Percentiles rank a stretch among this genome's conserved stretches.
These are phyloP conservation scores for Coleophoma crateriformis DNA, from an alignment of 2,329 filamentous ascomycete species.

Conservation along the genomic window DNA sequence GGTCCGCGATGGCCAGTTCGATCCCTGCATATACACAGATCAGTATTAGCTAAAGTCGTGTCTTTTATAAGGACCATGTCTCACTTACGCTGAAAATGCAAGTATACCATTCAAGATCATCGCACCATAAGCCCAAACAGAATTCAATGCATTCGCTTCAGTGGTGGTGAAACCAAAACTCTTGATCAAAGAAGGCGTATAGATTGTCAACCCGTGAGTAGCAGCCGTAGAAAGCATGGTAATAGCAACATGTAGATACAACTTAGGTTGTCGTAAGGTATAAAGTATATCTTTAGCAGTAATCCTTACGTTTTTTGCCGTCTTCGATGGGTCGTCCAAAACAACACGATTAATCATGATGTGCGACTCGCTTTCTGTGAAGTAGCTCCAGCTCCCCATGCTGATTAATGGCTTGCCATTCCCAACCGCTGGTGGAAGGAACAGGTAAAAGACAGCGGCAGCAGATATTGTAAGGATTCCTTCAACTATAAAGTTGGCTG, in stretches of 20 bases:
- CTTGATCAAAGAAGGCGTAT: slow-evolving; percentile 25
- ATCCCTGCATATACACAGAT: slow-evolving; percentile 17
- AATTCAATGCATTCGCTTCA: slow-evolving; percentile 22
- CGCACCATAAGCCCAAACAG: neutral
- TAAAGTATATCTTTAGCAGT: slow-evolving; percentile 1
- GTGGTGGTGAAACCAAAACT: slow-evolving; percentile 21
- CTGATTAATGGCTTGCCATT: slow-evolving; percentile 30
- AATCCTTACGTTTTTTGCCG: slow-evolving; percentile 29
- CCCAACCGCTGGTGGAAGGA: slow-evolving; percentile 31
- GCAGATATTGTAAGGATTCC: neutral
- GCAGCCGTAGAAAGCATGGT: slow-evolving; percentile 16
- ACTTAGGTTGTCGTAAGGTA: slow-evolving; percentile 1
- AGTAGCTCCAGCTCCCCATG: slow-evolving; percentile 34
- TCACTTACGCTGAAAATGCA: neutral
- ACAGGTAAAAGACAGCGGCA: slow-evolving; percentile 28
- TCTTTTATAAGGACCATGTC: neutral
- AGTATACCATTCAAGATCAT: neutral
- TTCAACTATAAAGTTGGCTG: neutral
- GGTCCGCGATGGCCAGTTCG: slow-evolving; percentile 27
- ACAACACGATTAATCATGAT: slow-evolving; percentile 35
- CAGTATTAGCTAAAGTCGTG: neutral
- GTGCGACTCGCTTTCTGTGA: slow-evolving; percentile 34
- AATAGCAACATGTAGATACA: slow-evolving; percentile 19
- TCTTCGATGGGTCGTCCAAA: slow-evolving; percentile 36
- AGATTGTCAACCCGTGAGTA: slow-evolving; percentile 19